Evolutionary conservation across 441 rosid genomes (phyloP).

Genomic region (Caryocar brasiliense): DNA sequence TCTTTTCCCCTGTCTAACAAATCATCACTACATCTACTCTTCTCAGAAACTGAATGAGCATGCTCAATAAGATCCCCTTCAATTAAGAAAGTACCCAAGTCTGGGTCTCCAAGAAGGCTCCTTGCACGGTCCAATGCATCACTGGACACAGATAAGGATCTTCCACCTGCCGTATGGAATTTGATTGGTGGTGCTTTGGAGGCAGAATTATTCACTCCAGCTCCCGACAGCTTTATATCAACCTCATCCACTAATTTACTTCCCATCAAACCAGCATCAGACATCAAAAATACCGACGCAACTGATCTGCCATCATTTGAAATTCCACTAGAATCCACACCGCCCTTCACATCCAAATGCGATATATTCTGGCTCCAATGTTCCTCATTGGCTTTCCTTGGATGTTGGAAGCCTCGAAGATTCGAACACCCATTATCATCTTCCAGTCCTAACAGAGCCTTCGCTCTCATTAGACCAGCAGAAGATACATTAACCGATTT

Average conservation of each 20-base stretch:
- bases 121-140: slow-evolving; percentile 83
- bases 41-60: slow-evolving; percentile 25
- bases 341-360: slow-evolving; percentile 11
- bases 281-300: slow-evolving; percentile 21
- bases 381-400: slow-evolving; percentile 17
- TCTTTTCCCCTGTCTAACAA: slow-evolving; percentile 31
- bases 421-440: slow-evolving; percentile 20
- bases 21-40: slow-evolving; percentile 18
- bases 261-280: slow-evolving; percentile 20
- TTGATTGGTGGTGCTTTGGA: slow-evolving; percentile 50
- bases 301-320: slow-evolving; percentile 13
- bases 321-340: slow-evolving; percentile 5
- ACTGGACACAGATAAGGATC: slow-evolving; percentile 72
- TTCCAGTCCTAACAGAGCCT: slow-evolving; percentile 57
- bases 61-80: slow-evolving; percentile 31
- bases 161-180: slow-evolving; percentile 88
- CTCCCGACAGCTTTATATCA: slow-evolving; percentile 17
- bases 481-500: slow-evolving; percentile 57
- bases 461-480: slow-evolving; percentile 63
- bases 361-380: slow-evolving; percentile 14
- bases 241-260: slow-evolving; percentile 15
- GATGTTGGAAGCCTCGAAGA: slow-evolving; percentile 25
- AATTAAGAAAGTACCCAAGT: slow-evolving; percentile 44
- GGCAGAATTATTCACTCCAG: slow-evolving; percentile 24
- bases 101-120: slow-evolving; percentile 91